A percentile compares a stretch with the other conserved stretches of the same genome.
Conservation (phyloP, 805 yeast genomes). For the Blastobotrys terrestris region DNA sequence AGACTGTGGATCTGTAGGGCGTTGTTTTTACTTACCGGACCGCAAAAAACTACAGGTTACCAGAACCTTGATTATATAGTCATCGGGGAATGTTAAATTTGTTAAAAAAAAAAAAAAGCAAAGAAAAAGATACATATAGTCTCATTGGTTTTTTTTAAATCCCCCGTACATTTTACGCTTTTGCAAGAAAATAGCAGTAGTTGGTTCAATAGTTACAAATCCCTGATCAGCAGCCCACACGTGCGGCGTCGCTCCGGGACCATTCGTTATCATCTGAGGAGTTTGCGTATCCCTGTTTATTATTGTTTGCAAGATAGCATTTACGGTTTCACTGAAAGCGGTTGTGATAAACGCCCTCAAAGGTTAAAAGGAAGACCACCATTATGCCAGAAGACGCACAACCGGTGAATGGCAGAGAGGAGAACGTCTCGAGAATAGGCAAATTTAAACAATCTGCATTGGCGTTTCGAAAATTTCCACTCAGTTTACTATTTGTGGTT, state of each 20-base stretch:
- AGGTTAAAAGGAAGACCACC: background rate
- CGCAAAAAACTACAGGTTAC: too few relatives aligned
- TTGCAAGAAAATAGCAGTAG: too few relatives aligned
- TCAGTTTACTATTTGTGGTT: slow-evolving; percentile 17
- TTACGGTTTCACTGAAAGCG: background rate
- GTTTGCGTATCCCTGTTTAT: background rate
- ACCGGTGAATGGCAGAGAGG: background rate
- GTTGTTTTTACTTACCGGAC: too few relatives aligned
- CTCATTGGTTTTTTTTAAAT: too few relatives aligned
- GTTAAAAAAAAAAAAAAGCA: too few relatives aligned
- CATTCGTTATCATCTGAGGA: background rate
- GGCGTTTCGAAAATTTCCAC: slow-evolving; percentile 20
- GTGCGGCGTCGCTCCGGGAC: background rate
- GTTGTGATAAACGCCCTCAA: background rate
- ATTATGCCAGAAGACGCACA: background rate
- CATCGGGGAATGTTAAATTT: too few relatives aligned
- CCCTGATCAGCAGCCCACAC: background rate
- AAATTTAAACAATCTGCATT: slow-evolving; percentile 16
- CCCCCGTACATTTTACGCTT: too few relatives aligned
- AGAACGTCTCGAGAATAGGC: background rate
- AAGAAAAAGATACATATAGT: too few relatives aligned
- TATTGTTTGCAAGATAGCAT: background rate
- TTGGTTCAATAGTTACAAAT: too few relatives aligned
- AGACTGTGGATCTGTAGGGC: too few relatives aligned
- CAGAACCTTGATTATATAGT: too few relatives aligned